Evolutionary conservation across 768 basidiomycete species (phyloP), one percentile per base, ranked within the genome.

Genomic region (Trametes cinnabarina): DNA sequence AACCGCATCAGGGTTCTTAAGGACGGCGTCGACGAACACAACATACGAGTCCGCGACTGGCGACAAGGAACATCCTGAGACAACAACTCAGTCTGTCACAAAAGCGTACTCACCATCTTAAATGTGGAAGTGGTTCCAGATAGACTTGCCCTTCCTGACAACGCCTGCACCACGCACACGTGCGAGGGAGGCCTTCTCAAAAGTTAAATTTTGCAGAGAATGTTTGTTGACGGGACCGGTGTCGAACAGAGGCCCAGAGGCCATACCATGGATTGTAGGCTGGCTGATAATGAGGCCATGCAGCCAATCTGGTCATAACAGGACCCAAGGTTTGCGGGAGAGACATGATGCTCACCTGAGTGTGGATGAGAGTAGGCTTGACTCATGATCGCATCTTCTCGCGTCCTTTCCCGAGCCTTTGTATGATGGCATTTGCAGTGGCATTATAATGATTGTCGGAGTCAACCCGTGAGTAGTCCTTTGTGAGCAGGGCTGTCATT

Each of bases 71-170:
- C 11, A 20, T 42, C 41, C 17, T n/a, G 39, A 42, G 41, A 22
- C n/a, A 9, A 11, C 4, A 22, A 20, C 19, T 14, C 19, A 10
- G 22, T 20, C 26, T 34, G 23, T 20, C 34, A 22, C 20, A 22
- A 40, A 6, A 25, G 30, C 39, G 23, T 17, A 53, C 74, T 47
- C 58, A 82, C 84, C 70, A 35, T 86, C 84, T 46, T 78, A 71
- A 51, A 85, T 75, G 58, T 84, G 76, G n/a, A 85, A 79, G 61
- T 81, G 72, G 1, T 80, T 77, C 86, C 84, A 88, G 9, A 82
- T 47, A 55, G 87, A 85, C 63, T 76, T 71, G 1, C 87, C 86
- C 47, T 75, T 64, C 2, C 86, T 84, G 12, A 87, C 72, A 64
- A 83, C 71, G 14, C 30, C 30, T 12, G 82, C 83, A 0, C 74